Conservation (phyloP, 257 asterid species). For the Fraxinus pennsylvanica region DNA sequence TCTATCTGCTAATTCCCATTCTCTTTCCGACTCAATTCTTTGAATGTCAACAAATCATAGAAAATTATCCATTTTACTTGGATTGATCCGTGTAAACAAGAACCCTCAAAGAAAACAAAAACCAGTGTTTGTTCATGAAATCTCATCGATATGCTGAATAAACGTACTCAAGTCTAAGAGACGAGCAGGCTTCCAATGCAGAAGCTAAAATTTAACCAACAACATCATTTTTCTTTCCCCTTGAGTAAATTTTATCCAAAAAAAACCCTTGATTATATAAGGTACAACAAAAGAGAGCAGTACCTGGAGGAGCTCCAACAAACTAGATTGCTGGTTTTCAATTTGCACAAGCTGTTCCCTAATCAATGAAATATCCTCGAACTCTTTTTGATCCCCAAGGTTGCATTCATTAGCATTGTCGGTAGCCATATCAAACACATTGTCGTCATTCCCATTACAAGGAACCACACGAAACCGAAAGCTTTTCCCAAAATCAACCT, state of each 20-base stretch:
- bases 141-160: not conserved
- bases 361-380: constrained; percentile 61
- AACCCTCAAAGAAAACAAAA: not conserved
- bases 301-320: constrained; percentile 87
- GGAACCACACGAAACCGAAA: constrained; percentile 61
- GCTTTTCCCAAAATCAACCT: constrained; percentile 31
- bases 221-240: not conserved
- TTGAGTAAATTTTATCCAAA: not conserved
- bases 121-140: not conserved
- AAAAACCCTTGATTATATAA: not conserved
- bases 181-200: not conserved
- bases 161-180: not conserved
- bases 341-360: constrained; percentile 70
- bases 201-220: not conserved
- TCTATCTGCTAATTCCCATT: not conserved
- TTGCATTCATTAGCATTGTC: constrained; percentile 23
- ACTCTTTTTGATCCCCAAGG: constrained; percentile 45
- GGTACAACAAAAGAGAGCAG: too few species aligned
- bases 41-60: not conserved
- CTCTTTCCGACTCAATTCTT: not conserved
- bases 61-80: not conserved
- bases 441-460: constrained; percentile 31
- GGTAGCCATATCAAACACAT: constrained; percentile 2
- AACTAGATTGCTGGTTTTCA: constrained; percentile 75
- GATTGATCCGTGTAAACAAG: not conserved